Evolutionary conservation across 768 basidiomycete genomes (phyloP).

Genomic region (Cubamyces sp.): DNA sequence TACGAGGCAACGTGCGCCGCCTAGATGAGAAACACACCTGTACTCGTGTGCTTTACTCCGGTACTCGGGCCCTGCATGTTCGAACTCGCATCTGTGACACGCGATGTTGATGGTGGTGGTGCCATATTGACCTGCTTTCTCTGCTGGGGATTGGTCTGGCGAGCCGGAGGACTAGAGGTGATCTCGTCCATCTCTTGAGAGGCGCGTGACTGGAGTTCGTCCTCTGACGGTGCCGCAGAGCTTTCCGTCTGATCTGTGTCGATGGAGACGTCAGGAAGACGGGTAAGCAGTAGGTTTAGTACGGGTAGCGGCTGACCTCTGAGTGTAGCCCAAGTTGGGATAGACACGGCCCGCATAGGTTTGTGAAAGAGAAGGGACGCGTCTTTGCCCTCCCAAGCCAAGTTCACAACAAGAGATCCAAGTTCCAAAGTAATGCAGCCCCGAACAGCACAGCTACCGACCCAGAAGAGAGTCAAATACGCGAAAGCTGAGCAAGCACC

Average conservation of each 20-base stretch:
- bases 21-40: background rate
- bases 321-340: conserved; percentile 14
- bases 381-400: too few species aligned
- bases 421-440: too few species aligned
- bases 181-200: conserved; percentile 11
- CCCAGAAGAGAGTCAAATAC: too few species aligned
- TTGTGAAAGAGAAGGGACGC: too few species aligned
- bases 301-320: conserved; percentile 16
- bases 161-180: background rate
- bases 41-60: background rate
- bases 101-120: background rate
- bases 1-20: background rate
- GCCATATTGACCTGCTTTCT: background rate
- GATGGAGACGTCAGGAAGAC: background rate
- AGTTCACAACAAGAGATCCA: too few species aligned
- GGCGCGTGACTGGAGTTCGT: conserved; percentile 7
- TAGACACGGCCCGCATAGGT: conserved; percentile 14
- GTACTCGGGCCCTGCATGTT: background rate
- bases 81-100: background rate
- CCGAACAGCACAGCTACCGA: too few species aligned
- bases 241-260: conserved; percentile 4
- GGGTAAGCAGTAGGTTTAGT: background rate
- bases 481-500: too few species aligned
- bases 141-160: background rate
- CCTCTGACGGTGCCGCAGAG: conserved; percentile 7